Evolutionary conservation across 169 alveolate species (phyloP).

Genomic region (Cryptosporidium meleagridis): DNA sequence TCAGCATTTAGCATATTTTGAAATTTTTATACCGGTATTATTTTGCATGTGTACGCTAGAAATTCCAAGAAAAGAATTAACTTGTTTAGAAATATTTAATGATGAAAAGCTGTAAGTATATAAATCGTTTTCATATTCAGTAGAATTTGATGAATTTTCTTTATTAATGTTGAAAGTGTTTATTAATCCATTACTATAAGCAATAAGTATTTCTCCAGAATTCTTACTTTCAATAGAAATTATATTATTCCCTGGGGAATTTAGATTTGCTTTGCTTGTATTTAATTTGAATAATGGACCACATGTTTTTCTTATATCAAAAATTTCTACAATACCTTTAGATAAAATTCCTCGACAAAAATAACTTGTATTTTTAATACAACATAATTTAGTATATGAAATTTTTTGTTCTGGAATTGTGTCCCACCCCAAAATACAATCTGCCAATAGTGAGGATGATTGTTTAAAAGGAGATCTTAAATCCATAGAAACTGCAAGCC

Average conservation of each 20-base stretch:
- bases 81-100: neutral
- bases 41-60: conserved; percentile 14
- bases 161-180: neutral
- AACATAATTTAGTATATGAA: conserved; percentile 10
- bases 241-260: neutral
- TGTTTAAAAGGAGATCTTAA: conserved; percentile 69
- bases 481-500: conserved; percentile 60
- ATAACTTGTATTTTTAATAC: conserved; percentile 33
- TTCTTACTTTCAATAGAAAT: conserved; percentile 38
- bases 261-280: neutral
- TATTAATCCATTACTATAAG: conserved; percentile 4
- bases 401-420: neutral
- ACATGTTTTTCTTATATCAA: conserved; percentile 61
- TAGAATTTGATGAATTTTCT: neutral
- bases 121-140: neutral
- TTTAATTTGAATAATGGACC: conserved; percentile 42
- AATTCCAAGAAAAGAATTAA: conserved; percentile 6
- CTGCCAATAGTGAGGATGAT: conserved; percentile 22
- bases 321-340: conserved; percentile 26
- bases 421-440: conserved; percentile 67
- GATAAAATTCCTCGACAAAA: conserved; percentile 37
- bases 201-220: conserved; percentile 25
- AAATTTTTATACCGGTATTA: conserved; percentile 34
- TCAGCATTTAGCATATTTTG: neutral
- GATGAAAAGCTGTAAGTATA: conserved; percentile 26